phyloP scores from a whole-genome alignment of 176 grass and related monocot species.

The Aegilops bicornis region DNA sequence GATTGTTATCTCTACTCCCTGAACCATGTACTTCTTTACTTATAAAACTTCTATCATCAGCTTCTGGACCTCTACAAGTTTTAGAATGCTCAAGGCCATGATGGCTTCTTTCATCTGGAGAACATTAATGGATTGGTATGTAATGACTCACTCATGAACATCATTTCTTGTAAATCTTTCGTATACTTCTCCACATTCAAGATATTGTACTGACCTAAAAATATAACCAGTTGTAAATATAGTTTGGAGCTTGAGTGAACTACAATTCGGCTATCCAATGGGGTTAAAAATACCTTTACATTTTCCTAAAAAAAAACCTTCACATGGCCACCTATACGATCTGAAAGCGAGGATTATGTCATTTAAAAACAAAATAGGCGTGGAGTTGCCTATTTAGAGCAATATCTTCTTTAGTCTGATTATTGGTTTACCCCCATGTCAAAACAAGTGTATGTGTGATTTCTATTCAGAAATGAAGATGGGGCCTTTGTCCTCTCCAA shows the following conservation, averaged over 20 bases:
- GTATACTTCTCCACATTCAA: background rate
- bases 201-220: background rate
- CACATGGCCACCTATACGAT: background rate
- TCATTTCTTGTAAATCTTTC: background rate
- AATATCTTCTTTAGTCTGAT: background rate
- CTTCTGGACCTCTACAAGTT: slow-evolving; percentile 83
- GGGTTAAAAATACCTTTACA: background rate
- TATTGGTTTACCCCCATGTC: background rate
- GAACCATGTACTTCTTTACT: background rate
- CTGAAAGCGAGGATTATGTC: background rate
- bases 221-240: background rate
- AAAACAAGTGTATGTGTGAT: background rate
- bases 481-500: background rate
- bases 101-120: slow-evolving; percentile 85
- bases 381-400: background rate
- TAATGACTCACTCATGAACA: background rate
- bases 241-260: background rate
- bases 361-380: background rate
- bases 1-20: background rate
- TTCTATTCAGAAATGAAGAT: slow-evolving; percentile 36
- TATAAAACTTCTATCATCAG: slow-evolving; percentile 34
- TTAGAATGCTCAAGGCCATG: slow-evolving; percentile 71
- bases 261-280: background rate
- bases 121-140: slow-evolving; percentile 57
- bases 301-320: too few species aligned